phyloP scores from a whole-genome alignment of 305 asterid species.

The Fraxinus xanthoxyloides region DNA sequence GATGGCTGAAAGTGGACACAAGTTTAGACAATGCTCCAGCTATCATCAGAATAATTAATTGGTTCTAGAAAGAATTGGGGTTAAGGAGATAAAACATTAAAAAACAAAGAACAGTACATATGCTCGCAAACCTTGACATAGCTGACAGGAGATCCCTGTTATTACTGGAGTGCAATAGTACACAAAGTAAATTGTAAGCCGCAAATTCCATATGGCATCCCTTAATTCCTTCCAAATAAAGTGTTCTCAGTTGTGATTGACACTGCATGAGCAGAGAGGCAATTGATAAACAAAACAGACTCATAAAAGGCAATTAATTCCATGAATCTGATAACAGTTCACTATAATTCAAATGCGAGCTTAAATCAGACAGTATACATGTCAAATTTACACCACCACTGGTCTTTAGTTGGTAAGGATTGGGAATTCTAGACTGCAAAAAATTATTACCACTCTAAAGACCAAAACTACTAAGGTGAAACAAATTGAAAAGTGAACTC shows the following conservation, averaged over 20 bases:
- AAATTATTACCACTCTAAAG: background rate
- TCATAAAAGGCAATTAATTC: background rate
- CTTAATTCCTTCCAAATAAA: slow-evolving; percentile 86
- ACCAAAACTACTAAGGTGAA: background rate
- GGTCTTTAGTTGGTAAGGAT: background rate
- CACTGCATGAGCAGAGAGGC: slow-evolving; percentile 61
- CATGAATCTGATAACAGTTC: background rate
- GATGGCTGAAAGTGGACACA: background rate
- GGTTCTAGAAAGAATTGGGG: slow-evolving; percentile 12
- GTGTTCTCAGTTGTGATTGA: slow-evolving; percentile 88
- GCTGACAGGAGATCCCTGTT: slow-evolving; percentile 91
- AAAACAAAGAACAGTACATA: slow-evolving; percentile 12
- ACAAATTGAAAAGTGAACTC: background rate
- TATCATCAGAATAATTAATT: slow-evolving; percentile 1
- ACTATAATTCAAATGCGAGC: background rate
- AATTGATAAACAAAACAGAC: background rate
- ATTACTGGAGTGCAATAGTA: slow-evolving; percentile 78
- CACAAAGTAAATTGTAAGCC: slow-evolving; percentile 90
- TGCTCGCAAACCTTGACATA: slow-evolving; percentile 83
- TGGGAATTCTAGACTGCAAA: background rate
- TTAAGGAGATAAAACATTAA: background rate
- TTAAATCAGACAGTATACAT: slow-evolving; percentile 1
- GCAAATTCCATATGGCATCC: slow-evolving; percentile 96
- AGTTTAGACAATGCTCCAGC: background rate
- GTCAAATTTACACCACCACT: background rate